Conservation (phyloP, 345 rosid species). For the Brassica juncea region DNA sequence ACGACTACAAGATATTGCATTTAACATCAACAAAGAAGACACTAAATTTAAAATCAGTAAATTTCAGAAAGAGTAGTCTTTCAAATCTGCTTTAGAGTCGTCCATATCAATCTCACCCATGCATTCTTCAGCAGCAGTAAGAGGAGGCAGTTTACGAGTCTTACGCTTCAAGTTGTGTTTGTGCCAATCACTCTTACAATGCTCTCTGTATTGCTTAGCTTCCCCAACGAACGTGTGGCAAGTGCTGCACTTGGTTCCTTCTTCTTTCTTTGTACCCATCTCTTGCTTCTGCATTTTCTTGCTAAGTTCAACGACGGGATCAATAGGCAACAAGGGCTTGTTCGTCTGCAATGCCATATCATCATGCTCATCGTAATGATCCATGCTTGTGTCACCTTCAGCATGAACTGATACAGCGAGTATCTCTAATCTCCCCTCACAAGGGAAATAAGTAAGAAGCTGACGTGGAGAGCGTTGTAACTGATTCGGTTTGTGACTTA, state of each 20-base stretch:
- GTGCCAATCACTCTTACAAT: conserved; percentile 96
- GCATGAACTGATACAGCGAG: conserved; percentile 86
- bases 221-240: conserved; percentile 79
- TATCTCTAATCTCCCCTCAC: conserved; percentile 88
- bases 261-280: conserved; percentile 44
- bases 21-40: no score
- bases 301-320: conserved; percentile 44
- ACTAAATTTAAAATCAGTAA: no score
- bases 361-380: conserved; percentile 63
- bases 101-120: no score
- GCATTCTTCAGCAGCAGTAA: conserved; percentile 69
- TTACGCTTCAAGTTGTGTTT: conserved; percentile 91
- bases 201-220: conserved; percentile 80
- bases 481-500: no score
- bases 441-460: conserved; percentile 19
- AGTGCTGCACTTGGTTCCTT: conserved; percentile 73
- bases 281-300: conserved; percentile 63
- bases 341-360: conserved; percentile 43
- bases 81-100: no score
- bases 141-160: conserved; percentile 80
- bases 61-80: no score
- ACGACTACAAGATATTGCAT: no score
- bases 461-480: no score
- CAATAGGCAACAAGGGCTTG: conserved; percentile 39
- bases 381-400: conserved; percentile 46